Evolutionary conservation across 495 filamentous ascomycete genomes (phyloP).

Genomic region (Hypoxylon fragiforme): DNA sequence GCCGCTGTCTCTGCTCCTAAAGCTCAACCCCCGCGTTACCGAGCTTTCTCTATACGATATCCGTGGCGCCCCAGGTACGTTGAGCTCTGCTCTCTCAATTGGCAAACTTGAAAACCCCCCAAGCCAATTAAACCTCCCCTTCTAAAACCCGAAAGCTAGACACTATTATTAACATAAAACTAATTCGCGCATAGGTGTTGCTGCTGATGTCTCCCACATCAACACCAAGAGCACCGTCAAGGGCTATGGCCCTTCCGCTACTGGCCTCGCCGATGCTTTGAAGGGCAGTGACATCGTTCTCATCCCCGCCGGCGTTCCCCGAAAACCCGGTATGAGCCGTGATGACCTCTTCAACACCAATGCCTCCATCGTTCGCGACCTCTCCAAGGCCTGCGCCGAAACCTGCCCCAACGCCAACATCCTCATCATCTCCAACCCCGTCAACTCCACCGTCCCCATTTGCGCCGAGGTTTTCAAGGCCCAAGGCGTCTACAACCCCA

Average conservation of each 20-base stretch:
- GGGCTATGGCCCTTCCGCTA: slow-evolving; percentile 78
- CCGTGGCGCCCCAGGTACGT: slow-evolving; percentile 85
- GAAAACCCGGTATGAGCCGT: slow-evolving; percentile 99
- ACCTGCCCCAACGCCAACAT: slow-evolving; percentile 89
- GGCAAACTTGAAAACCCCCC: not conserved
- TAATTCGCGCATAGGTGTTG: slow-evolving; percentile 70
- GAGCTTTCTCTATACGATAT: slow-evolving; percentile 98
- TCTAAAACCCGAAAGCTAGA: not conserved
- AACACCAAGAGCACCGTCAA: slow-evolving; percentile 96
- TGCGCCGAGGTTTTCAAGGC: slow-evolving; percentile 94
- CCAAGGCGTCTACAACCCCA: slow-evolving; percentile 94
- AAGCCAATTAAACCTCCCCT: not conserved
- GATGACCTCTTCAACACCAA: slow-evolving; percentile 99
- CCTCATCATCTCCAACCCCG: slow-evolving; percentile 97
- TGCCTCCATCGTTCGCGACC: slow-evolving; percentile 97
- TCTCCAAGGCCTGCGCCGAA: slow-evolving; percentile 93
- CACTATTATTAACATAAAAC: not conserved
- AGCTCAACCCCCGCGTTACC: slow-evolving; percentile 91
- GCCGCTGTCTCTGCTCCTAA: slow-evolving; percentile 93
- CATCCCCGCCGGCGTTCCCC: slow-evolving; percentile 96
- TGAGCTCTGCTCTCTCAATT: not conserved
- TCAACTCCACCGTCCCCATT: slow-evolving; percentile 99
- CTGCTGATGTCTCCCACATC: slow-evolving; percentile 95
- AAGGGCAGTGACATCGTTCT: slow-evolving; percentile 90
- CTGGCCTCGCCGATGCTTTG: slow-evolving; percentile 75